phyloP scores from a whole-genome alignment of 2,329 filamentous ascomycete species.

The Trichoderma endophyticum region DNA sequence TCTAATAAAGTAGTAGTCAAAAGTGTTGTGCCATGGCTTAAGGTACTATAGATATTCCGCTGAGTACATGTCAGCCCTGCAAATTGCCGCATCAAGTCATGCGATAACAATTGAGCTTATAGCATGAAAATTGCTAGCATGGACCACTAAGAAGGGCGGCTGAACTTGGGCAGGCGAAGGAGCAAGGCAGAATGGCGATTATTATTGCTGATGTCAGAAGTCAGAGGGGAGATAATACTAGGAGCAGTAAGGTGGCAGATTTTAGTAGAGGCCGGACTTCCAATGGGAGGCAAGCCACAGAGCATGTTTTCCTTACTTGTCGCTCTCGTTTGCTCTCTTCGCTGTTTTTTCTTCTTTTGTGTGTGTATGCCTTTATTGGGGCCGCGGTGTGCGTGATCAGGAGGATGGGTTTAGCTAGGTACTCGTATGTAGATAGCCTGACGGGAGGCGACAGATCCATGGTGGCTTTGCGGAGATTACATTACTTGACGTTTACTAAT shows the following conservation, averaged over 20 bases:
- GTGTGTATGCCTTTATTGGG: not conserved
- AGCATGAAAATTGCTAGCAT: not conserved
- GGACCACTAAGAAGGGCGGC: not conserved
- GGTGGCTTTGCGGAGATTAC: not conserved
- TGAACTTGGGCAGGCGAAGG: not conserved
- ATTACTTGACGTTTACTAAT: not conserved
- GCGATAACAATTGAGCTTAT: not conserved
- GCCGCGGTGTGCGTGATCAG: not conserved
- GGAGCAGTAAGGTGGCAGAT: not conserved
- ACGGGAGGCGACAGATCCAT: not conserved
- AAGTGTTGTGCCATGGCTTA: not conserved
- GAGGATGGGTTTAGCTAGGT: not conserved
- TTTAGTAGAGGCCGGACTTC: not conserved
- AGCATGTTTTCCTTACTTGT: not conserved
- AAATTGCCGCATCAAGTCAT: not conserved
- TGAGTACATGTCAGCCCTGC: slow-evolving; percentile 4
- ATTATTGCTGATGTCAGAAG: slow-evolving; percentile 11
- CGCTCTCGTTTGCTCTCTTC: not conserved
- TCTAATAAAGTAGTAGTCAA: not conserved
- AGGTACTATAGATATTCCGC: not conserved
- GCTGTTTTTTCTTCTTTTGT: not conserved
- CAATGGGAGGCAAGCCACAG: not conserved
- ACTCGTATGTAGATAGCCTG: not conserved
- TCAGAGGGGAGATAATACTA: not conserved
- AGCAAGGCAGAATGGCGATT: slow-evolving; percentile 1